Conservation (phyloP, 495 filamentous ascomycete species). For the Pyrenula aspistea region DNA sequence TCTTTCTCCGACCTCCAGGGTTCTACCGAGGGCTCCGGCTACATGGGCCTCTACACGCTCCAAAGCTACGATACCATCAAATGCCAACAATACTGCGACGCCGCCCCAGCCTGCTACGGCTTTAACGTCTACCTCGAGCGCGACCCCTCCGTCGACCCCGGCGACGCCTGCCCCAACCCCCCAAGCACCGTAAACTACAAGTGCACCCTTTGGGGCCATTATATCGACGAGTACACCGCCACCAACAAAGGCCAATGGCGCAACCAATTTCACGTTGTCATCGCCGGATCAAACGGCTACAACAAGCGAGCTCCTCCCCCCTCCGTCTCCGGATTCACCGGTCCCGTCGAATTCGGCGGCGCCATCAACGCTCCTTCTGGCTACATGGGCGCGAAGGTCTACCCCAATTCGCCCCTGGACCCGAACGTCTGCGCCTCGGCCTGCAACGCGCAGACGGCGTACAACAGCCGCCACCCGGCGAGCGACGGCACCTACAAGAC, state of each 20-base stretch:
- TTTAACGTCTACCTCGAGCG: conserved; percentile 40
- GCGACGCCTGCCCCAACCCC: conserved; percentile 25
- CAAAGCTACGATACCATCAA: conserved; percentile 25
- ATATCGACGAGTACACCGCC: conserved; percentile 16
- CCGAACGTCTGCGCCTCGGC: conserved; percentile 24
- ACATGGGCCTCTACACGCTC: conserved; percentile 27
- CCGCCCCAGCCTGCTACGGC: conserved; percentile 16
- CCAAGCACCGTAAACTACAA: conserved; percentile 37
- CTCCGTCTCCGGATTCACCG: conserved; percentile 14
- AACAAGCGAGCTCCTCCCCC: conserved; percentile 18
- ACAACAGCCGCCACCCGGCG: conserved; percentile 17
- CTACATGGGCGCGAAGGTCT: conserved; percentile 29
- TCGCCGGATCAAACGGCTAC: conserved; percentile 32
- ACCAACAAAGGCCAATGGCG: conserved; percentile 25
- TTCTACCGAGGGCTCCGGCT: conserved; percentile 21
- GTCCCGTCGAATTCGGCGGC: conserved; percentile 15
- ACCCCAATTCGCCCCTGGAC: conserved; percentile 25
- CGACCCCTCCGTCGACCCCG: conserved; percentile 26
- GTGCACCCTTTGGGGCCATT: conserved; percentile 36
- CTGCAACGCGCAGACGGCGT: conserved; percentile 27
- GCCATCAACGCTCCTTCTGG: conserved; percentile 26
- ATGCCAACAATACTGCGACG: conserved; percentile 21
- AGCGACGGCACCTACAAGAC: conserved; percentile 15
- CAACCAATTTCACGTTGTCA: conserved; percentile 27
- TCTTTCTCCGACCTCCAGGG: conserved; percentile 25